A percentile compares a stretch with the other conserved stretches of the same genome.
phyloP scores from a whole-genome alignment of 139 green algal genomes.

The Tetraselmis chui region DNA sequence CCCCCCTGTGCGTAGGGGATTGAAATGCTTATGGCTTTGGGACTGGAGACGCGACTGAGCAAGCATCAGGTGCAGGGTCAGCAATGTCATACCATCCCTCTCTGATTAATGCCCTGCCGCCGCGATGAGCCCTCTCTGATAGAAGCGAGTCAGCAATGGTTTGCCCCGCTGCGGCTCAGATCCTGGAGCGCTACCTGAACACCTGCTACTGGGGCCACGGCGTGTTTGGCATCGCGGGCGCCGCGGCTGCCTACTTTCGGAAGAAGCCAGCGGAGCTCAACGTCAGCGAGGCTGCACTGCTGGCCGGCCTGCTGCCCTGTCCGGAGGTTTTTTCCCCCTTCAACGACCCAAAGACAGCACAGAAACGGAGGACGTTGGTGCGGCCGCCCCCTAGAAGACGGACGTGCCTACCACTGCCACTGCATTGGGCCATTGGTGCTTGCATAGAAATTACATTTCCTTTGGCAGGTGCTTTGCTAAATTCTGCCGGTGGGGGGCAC shows the following conservation, averaged over 20 bases:
- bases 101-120: too few relatives aligned
- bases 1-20: conserved; percentile 24
- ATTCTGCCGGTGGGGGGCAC: too few relatives aligned
- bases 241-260: conserved; percentile 36
- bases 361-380: background rate
- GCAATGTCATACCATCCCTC: too few relatives aligned
- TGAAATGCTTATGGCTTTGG: conserved; percentile 40
- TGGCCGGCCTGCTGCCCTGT: conserved; percentile 41
- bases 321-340: conserved; percentile 48
- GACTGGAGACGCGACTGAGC: conserved; percentile 35
- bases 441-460: too few relatives aligned
- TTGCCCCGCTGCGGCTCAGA: too few relatives aligned
- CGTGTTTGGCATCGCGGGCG: conserved; percentile 39
- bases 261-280: conserved; percentile 46
- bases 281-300: conserved; percentile 42
- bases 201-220: conserved; percentile 55
- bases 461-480: too few relatives aligned
- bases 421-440: too few relatives aligned
- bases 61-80: conserved; percentile 31
- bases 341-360: conserved; percentile 21
- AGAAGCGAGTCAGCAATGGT: too few relatives aligned
- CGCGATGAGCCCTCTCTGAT: too few relatives aligned
- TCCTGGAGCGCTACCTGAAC: conserved; percentile 43
- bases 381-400: too few relatives aligned
- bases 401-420: too few relatives aligned